Evolutionary conservation across 1,284 basidiomycete species (phyloP).

Genomic region (Moniliella sp.): DNA sequence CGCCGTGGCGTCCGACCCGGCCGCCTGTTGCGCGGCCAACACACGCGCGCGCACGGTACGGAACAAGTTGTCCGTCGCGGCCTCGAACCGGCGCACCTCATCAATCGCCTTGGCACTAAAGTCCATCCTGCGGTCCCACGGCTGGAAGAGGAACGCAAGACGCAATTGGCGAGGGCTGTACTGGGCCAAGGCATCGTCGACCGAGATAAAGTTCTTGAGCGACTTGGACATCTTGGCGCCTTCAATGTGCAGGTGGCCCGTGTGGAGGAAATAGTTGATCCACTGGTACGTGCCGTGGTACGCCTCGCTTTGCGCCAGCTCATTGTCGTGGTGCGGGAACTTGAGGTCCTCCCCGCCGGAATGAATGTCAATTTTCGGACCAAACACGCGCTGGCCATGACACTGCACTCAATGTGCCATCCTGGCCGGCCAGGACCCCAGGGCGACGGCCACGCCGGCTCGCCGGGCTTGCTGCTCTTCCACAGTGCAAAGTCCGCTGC

Average conservation of each 20-base stretch:
- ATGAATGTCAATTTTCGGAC: conserved; percentile 86
- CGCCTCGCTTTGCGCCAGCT: conserved; percentile 75
- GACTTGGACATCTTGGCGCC: conserved; percentile 99
- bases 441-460: conserved; percentile 83
- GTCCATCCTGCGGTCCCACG: conserved; percentile 81
- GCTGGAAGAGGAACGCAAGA: conserved; percentile 73
- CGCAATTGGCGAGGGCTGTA: conserved; percentile 73
- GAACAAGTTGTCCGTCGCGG: conserved; percentile 65
- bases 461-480: conserved; percentile 78
- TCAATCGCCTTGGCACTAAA: conserved; percentile 68
- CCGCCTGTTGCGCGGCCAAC: conserved; percentile 26
- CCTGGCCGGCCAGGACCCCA: conserved; percentile 94
- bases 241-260: conserved; percentile 92
- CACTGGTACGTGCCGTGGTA: conserved; percentile 53
- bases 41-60: conserved; percentile 58
- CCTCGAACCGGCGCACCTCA: conserved; percentile 44
- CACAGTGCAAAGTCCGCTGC: conserved; percentile 78
- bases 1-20: neutral
- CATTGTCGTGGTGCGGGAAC: conserved; percentile 98
- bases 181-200: conserved; percentile 74
- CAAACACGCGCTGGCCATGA: conserved; percentile 90
- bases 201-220: conserved; percentile 95
- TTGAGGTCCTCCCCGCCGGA: conserved; percentile 88
- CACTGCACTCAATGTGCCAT: conserved; percentile 98
- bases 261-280: conserved; percentile 98